Conservation (phyloP, 192 early-diverging fungal species). For the Coemansia sp. region DNA sequence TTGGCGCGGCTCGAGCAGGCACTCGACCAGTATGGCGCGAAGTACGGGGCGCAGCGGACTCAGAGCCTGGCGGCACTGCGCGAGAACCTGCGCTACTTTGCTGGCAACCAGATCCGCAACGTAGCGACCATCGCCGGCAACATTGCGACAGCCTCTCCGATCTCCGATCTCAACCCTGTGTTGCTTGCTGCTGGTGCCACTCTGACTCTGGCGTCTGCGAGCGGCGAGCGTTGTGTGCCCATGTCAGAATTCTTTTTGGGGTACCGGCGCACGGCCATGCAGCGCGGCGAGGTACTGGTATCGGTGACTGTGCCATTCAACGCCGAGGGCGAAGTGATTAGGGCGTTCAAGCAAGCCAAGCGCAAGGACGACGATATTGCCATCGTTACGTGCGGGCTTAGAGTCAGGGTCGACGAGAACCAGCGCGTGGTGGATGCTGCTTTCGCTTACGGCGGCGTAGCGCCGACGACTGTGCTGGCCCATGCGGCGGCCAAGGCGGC, state of each 20-base stretch:
- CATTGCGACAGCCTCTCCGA: constrained; percentile 84
- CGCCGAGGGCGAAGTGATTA: constrained; percentile 59
- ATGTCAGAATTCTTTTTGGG: constrained; percentile 77
- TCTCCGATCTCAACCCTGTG: constrained; percentile 87
- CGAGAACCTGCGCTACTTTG: constrained; percentile 79
- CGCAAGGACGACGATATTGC: constrained; percentile 88
- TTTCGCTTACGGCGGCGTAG: constrained; percentile 83
- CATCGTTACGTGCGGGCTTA: constrained; percentile 77
- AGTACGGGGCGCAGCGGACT: constrained; percentile 44
- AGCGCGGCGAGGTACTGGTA: constrained; percentile 64
- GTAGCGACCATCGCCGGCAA: constrained; percentile 86
- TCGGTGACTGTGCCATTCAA: constrained; percentile 71
- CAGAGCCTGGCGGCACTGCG: constrained; percentile 70
- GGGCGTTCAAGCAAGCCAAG: constrained; percentile 86
- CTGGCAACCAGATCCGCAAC: constrained; percentile 85
- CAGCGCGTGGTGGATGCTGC: constrained; percentile 59
- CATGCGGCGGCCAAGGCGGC: constrained; percentile 44
- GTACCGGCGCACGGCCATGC: constrained; percentile 76
- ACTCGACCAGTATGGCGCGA: constrained; percentile 16
- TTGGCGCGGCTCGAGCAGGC: constrained; percentile 59
- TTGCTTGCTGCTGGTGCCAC: constrained; percentile 67
- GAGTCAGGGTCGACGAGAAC: constrained; percentile 56
- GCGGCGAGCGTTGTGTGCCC: constrained; percentile 55
- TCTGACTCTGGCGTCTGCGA: constrained; percentile 52
- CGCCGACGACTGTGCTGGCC: constrained; percentile 65